A percentile compares a stretch with the other conserved stretches of the same genome.
Conservation (phyloP, 495 filamentous ascomycete species). For the Penicillium pulvis region DNA sequence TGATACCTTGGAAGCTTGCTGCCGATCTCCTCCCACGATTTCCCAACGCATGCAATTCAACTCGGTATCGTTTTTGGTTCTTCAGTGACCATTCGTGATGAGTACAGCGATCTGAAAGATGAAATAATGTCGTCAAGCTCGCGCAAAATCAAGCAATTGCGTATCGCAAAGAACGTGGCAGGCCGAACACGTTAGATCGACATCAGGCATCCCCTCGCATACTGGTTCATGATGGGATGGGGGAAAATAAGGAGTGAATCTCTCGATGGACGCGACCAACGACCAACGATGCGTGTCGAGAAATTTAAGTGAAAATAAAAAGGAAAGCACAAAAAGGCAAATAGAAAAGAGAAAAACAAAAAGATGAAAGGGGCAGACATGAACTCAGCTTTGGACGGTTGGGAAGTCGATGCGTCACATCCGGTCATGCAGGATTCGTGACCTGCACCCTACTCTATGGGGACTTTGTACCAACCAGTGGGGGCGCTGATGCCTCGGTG, state of each 20-base stretch:
- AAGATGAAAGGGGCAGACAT: neutral
- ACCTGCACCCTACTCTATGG: slow-evolving; percentile 11
- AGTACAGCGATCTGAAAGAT: neutral
- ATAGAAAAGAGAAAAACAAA: slow-evolving; percentile 1
- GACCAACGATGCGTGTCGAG: neutral
- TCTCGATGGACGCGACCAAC: neutral
- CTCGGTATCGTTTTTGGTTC: neutral
- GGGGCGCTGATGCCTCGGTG: neutral
- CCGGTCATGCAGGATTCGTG: slow-evolving; percentile 16
- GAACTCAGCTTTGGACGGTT: neutral
- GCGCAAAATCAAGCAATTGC: neutral
- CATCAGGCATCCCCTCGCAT: slow-evolving; percentile 7
- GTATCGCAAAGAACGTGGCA: neutral
- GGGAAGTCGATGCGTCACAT: slow-evolving; percentile 23
- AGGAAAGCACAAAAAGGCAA: neutral
- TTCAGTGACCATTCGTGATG: neutral
- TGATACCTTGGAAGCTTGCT: neutral
- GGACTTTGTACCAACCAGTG: slow-evolving; percentile 1
- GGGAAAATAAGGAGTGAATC: neutral
- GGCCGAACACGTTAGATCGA: slow-evolving; percentile 18
- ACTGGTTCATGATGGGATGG: slow-evolving; percentile 19
- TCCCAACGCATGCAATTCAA: neutral
- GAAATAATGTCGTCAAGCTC: neutral
- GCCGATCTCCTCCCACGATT: neutral
- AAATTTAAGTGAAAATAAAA: neutral